Base-by-base conservation (phyloP, 164 flowering plant species). In the Buxus sempervirens region DNA sequence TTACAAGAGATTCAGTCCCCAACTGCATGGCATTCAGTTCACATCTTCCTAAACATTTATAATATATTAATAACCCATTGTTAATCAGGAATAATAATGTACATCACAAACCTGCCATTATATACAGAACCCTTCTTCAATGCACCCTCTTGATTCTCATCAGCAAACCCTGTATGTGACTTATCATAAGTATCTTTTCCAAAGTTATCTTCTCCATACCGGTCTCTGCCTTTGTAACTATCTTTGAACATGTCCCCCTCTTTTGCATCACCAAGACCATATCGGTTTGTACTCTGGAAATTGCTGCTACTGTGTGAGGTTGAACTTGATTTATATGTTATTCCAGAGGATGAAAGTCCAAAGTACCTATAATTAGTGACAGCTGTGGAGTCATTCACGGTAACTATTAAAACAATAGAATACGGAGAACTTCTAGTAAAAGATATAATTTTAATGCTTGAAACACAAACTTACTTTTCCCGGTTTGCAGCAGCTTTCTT, bases 291-390 rank as follows among this genome's bases (percentile, higher is more conserved):
- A 56, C 75, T 72, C 36, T 71, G 80, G 73, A 69, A 84, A 75
- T 81, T 78, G 78, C 90, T 69, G 64, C 90, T 73, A 68, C 87
- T 76, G 60, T 41, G 80, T 49, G 96, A 79, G 24, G 89, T 77
- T 72, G 90, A 69, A 75, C 89, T 81, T 54, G 99, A 85, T 80
- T 91, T 96, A 53, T 78, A 82, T 19, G 91, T 79, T 32, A 88
- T 76, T 59, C 98, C 98, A 65, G 84, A 72, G 41, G 99, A 96
- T 49, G 99, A 93, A 49, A 96, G 92, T 26, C 99, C 99, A 81
- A 96, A 4, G 68, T 90, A 96, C 88, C 99, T 96, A 60, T 26
- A 63, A 70, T 61, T 14, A 62, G 58, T 18, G 9, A 20, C 45
- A 74, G 55, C 22, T 26, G 25, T 28, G 61, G 12, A 73, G 24